Evolutionary conservation across 495 filamentous ascomycete species (phyloP).

Genomic region (Acidiella bohemica): DNA sequence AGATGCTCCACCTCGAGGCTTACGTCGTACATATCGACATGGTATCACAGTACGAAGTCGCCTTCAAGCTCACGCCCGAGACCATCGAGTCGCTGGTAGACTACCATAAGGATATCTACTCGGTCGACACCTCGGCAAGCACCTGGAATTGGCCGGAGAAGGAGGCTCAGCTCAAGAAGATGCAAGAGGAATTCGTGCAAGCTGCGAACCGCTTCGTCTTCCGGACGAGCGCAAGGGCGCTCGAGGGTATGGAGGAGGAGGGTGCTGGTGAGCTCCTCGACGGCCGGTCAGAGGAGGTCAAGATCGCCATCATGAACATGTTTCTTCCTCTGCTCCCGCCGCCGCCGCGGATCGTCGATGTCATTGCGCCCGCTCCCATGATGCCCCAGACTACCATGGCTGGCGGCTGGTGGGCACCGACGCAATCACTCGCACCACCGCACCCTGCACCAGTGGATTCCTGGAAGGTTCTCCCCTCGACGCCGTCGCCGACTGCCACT

Average conservation of each 20-base stretch:
- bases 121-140: constrained; percentile 71
- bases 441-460: constrained; percentile 66
- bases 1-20: constrained; percentile 88
- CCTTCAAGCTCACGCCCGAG: constrained; percentile 95
- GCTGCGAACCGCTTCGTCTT: constrained; percentile 96
- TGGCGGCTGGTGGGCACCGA: constrained; percentile 66
- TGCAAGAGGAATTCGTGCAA: constrained; percentile 96
- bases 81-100: constrained; percentile 90
- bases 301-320: constrained; percentile 68
- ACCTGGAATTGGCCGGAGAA: constrained; percentile 98
- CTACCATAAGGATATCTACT: constrained; percentile 95
- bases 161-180: constrained; percentile 86
- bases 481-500: constrained; percentile 55
- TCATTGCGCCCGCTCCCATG: constrained; percentile 67
- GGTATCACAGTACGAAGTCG: constrained; percentile 94
- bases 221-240: constrained; percentile 71
- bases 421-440: constrained; percentile 34
- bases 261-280: constrained; percentile 86
- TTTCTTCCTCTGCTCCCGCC: constrained; percentile 85
- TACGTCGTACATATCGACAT: constrained; percentile 99
- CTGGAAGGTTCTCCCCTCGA: constrained; percentile 85
- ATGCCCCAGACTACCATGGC: constrained; percentile 74
- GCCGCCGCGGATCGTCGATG: constrained; percentile 82
- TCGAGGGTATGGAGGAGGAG: constrained; percentile 95
- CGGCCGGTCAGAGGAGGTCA: constrained; percentile 88